Base-by-base conservation (phyloP, 306 rosid genomes). In the Quercus rubra region DNA sequence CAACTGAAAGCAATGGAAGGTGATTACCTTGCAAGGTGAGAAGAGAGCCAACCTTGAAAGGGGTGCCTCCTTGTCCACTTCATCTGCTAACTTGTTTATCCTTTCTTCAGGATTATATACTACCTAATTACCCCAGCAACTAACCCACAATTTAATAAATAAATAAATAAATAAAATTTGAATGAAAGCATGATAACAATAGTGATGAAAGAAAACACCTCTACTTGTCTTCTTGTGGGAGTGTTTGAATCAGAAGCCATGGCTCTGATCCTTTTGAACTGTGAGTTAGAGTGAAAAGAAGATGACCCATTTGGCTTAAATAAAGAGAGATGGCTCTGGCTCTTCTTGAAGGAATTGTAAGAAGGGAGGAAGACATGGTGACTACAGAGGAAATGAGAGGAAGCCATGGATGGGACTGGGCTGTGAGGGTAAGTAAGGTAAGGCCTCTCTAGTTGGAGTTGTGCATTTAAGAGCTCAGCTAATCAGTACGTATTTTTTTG, bases 11-110 rank as follows among this genome's bases (percentile, higher is more conserved):
- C 41, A 75, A 78, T 58, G 64, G 31, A 80, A 75, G 33, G 71
- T 69, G 27, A 30, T 73, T 84, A 91, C 99, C 97, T 95, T 95
- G 92, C 99, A 95, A 83, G 99, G 99, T 21, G 99, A 95, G 86
- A 91, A 95, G 69, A 95, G 82, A 80, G 93, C 85, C 70, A 95
- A 92, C 87, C 99, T 91, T 61, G 99, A 95, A 81, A 92, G 89
- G 5, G 97, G 91, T 73, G 97, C 92, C 30, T 88, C 85, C 78
- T 41, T 80, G 76, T 91, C 97, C 58, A 90, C 89, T 73, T 74
- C 82, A 86, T 91, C 97, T 62, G 97, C 99, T 74, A 90, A 83
- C 83, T 84, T 90, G 92, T 90, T 95, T 66, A 92, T 74, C 88
- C 94, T 90, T 89, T 80, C 91, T 76, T 95, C 97, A 83, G 89